These are phyloP conservation scores for Lachnellula arida DNA, from an alignment of 2,329 filamentous ascomycete genomes.

Conservation along the genomic window DNA sequence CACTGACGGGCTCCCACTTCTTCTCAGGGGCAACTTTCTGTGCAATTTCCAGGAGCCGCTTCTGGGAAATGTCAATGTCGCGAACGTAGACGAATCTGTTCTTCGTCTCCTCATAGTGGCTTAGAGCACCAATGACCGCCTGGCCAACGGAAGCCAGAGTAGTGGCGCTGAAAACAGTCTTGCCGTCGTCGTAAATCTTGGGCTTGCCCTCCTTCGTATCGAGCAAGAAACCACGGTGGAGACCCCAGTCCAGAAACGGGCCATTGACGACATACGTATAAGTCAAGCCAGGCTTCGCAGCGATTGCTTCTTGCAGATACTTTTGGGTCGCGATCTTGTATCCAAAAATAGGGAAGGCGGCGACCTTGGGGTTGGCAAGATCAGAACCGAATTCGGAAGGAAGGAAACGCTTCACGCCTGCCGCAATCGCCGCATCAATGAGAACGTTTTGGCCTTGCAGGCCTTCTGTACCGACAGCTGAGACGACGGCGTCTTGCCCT, in stretches of 20 bases:
- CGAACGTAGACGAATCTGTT: conserved; percentile 47
- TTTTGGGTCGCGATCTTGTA: conserved; percentile 44
- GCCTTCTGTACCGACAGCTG: conserved; percentile 36
- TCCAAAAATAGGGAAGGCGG: conserved; percentile 46
- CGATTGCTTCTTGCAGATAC: conserved; percentile 36
- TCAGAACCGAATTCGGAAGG: conserved; percentile 51
- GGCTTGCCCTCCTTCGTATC: conserved; percentile 39
- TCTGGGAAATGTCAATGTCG: conserved; percentile 42
- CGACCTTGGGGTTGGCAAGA: conserved; percentile 35
- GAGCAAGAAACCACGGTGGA: conserved; percentile 40
- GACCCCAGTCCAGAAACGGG: conserved; percentile 56
- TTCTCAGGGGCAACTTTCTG: conserved; percentile 32
- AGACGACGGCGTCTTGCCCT: conserved; percentile 55
- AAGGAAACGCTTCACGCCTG: conserved; percentile 57
- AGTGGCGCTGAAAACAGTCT: conserved; percentile 43
- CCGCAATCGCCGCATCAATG: conserved; percentile 53
- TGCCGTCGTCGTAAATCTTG: conserved; percentile 46
- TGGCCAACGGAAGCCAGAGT: conserved; percentile 43
- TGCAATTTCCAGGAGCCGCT: conserved; percentile 32
- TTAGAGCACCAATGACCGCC: conserved; percentile 45
- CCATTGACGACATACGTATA: conserved; percentile 53
- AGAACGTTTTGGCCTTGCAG: conserved; percentile 44
- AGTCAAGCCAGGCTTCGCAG: conserved; percentile 39
- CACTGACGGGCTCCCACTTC: conserved; percentile 23
- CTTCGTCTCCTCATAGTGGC: conserved; percentile 47